phyloP scores from a whole-genome alignment of 805 yeast species.

The Danielozyma ontarioensis region DNA sequence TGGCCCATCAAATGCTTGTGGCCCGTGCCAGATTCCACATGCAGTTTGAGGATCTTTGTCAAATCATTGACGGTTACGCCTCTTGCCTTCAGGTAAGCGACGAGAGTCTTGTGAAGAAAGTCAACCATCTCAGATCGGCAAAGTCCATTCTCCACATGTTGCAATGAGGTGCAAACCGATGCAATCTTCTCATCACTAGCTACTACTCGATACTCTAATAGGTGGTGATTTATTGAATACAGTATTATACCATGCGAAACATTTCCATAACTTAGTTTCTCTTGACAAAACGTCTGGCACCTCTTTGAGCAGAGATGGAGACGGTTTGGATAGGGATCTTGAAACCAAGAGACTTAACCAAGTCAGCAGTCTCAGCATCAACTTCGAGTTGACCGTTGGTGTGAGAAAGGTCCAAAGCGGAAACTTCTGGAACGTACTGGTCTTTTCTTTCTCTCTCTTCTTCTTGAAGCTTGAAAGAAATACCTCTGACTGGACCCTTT shows the following conservation, averaged over 20 bases:
- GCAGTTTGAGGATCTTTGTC: too few species aligned
- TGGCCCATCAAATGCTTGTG: too few species aligned
- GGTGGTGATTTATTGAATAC: neutral
- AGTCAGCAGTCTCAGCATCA: conserved; percentile 93
- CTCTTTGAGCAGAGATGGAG: conserved; percentile 85
- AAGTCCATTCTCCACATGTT: too few species aligned
- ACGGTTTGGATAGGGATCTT: conserved; percentile 77
- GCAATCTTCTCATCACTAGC: too few species aligned
- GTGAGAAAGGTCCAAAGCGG: conserved; percentile 97
- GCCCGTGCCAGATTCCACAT: too few species aligned
- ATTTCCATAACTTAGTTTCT: conserved; percentile 56
- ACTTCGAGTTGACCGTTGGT: conserved; percentile 95
- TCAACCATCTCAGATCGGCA: too few species aligned
- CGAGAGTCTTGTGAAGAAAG: too few species aligned
- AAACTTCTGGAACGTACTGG: conserved; percentile 99
- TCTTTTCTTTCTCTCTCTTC: conserved; percentile 99
- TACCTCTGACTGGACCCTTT: conserved; percentile 99
- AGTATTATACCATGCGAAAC: neutral
- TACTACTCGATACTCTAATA: too few species aligned
- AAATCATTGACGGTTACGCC: too few species aligned
- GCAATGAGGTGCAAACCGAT: too few species aligned
- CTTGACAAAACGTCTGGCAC: conserved; percentile 87
- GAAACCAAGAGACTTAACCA: conserved; percentile 92
- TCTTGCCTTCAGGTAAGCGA: too few species aligned
- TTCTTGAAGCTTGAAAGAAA: conserved; percentile 99